Percentiles rank a stretch among this genome's conserved stretches.
Conservation (phyloP, 108 stramenopile species). For the Asterionellopsis glacialis region DNA sequence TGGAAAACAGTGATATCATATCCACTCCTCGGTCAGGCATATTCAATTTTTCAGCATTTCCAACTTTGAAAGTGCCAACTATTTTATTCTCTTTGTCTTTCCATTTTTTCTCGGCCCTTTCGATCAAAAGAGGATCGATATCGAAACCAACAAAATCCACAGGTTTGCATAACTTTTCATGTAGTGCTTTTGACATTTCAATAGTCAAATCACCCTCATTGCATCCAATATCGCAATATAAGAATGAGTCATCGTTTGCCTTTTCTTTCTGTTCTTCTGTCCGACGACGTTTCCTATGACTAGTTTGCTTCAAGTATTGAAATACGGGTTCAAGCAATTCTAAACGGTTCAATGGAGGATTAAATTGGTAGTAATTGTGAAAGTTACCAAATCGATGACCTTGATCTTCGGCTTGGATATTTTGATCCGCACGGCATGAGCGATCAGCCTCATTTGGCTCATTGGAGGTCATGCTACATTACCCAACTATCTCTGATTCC, state of each 20-base stretch:
- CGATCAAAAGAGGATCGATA: constrained; percentile 35
- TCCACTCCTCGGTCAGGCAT: constrained; percentile 17
- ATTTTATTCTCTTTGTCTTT: not conserved
- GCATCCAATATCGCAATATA: constrained; percentile 53
- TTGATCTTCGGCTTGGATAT: not conserved
- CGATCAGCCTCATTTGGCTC: not conserved
- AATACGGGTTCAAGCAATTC: constrained; percentile 1
- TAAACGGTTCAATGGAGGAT: constrained; percentile 10
- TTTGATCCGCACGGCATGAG: not conserved
- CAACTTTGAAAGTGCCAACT: not conserved
- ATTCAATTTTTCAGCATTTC: not conserved
- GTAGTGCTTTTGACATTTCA: constrained; percentile 23
- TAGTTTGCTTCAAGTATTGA: not conserved
- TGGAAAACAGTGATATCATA: constrained; percentile 48
- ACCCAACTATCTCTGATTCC: too few relatives aligned
- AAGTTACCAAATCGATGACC: constrained; percentile 36
- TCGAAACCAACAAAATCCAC: constrained; percentile 42
- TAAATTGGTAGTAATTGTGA: constrained; percentile 48
- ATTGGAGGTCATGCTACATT: too few relatives aligned
- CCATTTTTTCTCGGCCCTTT: constrained; percentile 34
- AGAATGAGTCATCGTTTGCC: constrained; percentile 8
- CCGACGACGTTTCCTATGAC: not conserved
- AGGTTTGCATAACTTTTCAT: not conserved
- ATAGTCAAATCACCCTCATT: constrained; percentile 51
- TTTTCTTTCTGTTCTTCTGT: not conserved